Conservation (phyloP, 2,329 filamentous ascomycete genomes). For the Clonostachys rosea region DNA sequence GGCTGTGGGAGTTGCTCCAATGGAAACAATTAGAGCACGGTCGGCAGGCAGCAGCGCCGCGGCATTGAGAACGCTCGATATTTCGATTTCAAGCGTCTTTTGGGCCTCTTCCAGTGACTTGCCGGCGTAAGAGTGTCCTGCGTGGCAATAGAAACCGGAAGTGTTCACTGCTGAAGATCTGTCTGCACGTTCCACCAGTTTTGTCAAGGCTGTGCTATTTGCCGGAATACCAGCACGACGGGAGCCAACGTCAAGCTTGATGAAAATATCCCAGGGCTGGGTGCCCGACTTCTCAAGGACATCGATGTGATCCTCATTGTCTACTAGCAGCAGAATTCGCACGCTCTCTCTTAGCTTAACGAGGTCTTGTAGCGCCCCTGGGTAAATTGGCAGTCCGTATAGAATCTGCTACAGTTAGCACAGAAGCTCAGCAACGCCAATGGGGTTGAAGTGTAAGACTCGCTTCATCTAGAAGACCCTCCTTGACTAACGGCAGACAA, state of each 20-base stretch:
- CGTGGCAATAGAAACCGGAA: constrained; percentile 30
- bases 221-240: constrained; percentile 23
- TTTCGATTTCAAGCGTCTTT: constrained; percentile 17
- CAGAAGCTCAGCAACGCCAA: too few species aligned
- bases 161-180: constrained; percentile 18
- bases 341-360: constrained; percentile 17
- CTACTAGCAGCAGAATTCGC: constrained; percentile 27
- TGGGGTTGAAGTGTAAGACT: not conserved
- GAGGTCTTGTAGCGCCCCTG: constrained; percentile 21
- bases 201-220: constrained; percentile 13
- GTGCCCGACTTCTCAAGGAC: constrained; percentile 15
- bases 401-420: constrained; percentile 19
- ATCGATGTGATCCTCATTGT: constrained; percentile 24
- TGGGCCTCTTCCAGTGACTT: constrained; percentile 21
- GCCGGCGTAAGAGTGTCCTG: constrained; percentile 27
- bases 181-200: constrained; percentile 17
- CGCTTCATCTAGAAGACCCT: constrained; percentile 33
- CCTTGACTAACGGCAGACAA: constrained; percentile 25
- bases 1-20: constrained; percentile 28
- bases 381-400: constrained; percentile 32
- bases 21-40: constrained; percentile 18
- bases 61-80: constrained; percentile 19
- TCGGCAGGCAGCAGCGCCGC: constrained; percentile 18
- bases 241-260: constrained; percentile 29
- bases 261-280: constrained; percentile 23